phyloP scores from a whole-genome alignment of 257 asterid genomes.

The Euphrasia confusa region DNA sequence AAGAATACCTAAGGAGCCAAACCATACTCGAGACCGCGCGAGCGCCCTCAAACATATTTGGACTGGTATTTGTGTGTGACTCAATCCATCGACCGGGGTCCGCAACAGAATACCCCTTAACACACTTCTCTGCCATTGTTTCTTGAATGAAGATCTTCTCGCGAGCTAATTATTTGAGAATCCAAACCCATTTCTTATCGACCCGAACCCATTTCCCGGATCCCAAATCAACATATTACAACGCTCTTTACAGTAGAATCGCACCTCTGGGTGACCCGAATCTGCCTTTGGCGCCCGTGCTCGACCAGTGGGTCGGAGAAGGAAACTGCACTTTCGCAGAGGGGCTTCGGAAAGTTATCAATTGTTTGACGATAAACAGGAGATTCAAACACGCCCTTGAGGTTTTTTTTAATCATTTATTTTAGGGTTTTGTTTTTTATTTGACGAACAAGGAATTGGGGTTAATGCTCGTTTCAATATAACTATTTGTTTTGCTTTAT shows the following conservation, averaged over 20 bases:
- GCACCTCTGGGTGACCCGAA: conserved; percentile 53
- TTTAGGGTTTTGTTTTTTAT: neutral
- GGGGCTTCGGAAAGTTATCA: conserved; percentile 32
- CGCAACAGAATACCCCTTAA: too few species aligned
- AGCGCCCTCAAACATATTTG: too few species aligned
- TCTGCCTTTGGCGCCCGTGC: conserved; percentile 42
- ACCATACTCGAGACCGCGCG: too few species aligned
- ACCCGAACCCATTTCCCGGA: conserved; percentile 20
- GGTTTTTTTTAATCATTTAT: conserved; percentile 29
- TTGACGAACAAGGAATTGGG: neutral
- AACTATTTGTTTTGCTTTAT: neutral
- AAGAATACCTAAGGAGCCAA: too few species aligned
- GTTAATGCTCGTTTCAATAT: neutral
- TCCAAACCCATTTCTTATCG: conserved; percentile 14
- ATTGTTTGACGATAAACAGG: conserved; percentile 28
- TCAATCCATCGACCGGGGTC: too few species aligned
- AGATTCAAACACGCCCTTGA: conserved; percentile 72
- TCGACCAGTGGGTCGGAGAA: conserved; percentile 56
- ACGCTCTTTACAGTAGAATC: conserved; percentile 42
- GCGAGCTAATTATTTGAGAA: conserved; percentile 23
- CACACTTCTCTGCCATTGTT: neutral
- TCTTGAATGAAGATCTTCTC: conserved; percentile 35
- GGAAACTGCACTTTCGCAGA: conserved; percentile 31
- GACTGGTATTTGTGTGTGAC: too few species aligned
- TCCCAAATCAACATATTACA: conserved; percentile 5